Base-by-base conservation (phyloP, 371 early-diverging fungal genomes). In the Batrachochytrium dendrobatidis region DNA sequence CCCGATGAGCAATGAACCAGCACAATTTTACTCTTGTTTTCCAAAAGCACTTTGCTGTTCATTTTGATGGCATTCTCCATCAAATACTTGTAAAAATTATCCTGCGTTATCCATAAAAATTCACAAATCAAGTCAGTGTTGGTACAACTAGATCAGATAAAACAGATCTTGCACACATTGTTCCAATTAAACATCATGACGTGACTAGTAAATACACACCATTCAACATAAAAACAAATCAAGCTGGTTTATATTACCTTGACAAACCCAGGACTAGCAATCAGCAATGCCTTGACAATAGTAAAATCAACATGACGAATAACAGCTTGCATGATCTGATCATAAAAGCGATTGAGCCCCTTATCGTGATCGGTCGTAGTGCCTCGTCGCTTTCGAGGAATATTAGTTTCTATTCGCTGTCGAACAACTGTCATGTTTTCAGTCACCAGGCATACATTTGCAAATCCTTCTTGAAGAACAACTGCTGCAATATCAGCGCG, bases 211-310 rank as follows among this genome's bases (percentile, higher is more conserved):
- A n/a, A n/a, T n/a, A n/a, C n/a, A n/a, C n/a, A n/a, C n/a, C n/a
- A n/a, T n/a, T n/a, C n/a, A n/a, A n/a, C n/a, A n/a, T 39, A 20
- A 39, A 15, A 20, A 20, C 39, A 39, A 20, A 39, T 39, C 20
- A 20, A 39, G 20, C 15, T n/a, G n/a, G n/a, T n/a, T 22, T n/a
- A 25, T 50, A 62, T 44, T 73, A 86, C 87, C 80, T 85, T 89
- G 18, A 90, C 85, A 72, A 95, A 95, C 8, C 96, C 98, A 22
- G 96, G 96, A 63, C 92, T 91, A 20, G 94, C 96, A 30, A 98
- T 70, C 46, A 98, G 88, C 10, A 96, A 74, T 17, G 87, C 95
- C 67, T 98, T 96, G 55, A 95, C 82, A 53, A 93, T 78, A 51
- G 83, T 82, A 74, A 95, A 92, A 65, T 92, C 81, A 34, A 98